Base-by-base conservation (phyloP, 2,329 filamentous ascomycete species). In the Claviceps africana region DNA sequence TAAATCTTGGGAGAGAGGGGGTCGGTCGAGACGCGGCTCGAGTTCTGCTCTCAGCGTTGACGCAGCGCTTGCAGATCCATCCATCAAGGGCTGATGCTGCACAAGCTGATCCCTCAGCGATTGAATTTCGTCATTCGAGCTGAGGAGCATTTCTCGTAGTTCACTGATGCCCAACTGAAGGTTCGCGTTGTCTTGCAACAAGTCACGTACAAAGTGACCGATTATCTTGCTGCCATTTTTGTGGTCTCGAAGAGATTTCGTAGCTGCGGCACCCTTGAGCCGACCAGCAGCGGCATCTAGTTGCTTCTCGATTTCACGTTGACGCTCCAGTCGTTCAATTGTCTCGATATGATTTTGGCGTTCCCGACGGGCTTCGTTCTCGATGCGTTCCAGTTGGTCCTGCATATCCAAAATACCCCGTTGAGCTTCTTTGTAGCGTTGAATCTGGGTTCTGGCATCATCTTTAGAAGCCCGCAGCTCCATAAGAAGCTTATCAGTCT, bases 141-240 rank as follows among this genome's bases (percentile, higher is more conserved):
- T 89, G 61, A 88, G 78, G 22, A 98, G 75, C 81, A 98, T 83
- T 64, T 95, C 90, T 19, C 90, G 79, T 47, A 98, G 71, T 70
- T 98, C 93, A 50, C 90, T 81, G 54, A 97, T 94, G 17, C 89
- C 89, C 56, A 93, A 77, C 65, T 98, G 93, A 45, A 98, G 72
- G 59, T 88, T 95, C 10, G 90, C 88, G 63, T 98, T 98, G 66
- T 98, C 93, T 61, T 95, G 85, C 19, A 98, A 73, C 52, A 98
- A 86, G 65, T 97, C 93, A 59, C 90, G 88, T 52, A 98, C 93
- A 60, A 98, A 97, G 63, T 94, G 88, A 21, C 88, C 90, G n/a
- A 97, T 88, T 39, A 95, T 88, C 53, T 74, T 82, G 55, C 75
- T 81, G 10, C 79, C 76, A 52, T 71, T 72, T 58, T 78, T 78